These are phyloP conservation scores for Trapa incisa DNA, from an alignment of 345 rosid genomes.

Conservation along the genomic window DNA sequence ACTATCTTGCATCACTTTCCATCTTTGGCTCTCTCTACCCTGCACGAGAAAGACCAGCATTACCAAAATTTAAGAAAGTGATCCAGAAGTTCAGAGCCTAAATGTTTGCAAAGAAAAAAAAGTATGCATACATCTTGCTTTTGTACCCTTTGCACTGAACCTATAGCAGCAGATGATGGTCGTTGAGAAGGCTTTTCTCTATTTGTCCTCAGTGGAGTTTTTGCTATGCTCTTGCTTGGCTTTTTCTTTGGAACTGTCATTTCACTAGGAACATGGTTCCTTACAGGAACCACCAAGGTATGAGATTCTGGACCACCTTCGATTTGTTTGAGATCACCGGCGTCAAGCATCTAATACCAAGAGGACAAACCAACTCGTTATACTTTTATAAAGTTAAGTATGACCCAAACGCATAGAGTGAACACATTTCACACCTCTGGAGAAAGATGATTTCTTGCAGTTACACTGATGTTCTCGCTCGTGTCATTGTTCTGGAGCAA, in stretches of 20 bases:
- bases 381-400: background rate
- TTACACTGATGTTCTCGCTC: slow-evolving; percentile 1
- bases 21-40: slow-evolving; percentile 26
- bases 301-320: slow-evolving; percentile 21
- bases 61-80: slow-evolving; percentile 2
- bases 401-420: background rate
- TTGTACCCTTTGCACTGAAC: slow-evolving; percentile 13
- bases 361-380: background rate
- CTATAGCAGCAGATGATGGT: slow-evolving; percentile 18
- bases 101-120: background rate
- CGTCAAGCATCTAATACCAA: slow-evolving; percentile 13
- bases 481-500: background rate
- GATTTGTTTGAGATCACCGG: slow-evolving; percentile 11
- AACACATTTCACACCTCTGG: slow-evolving; percentile 21
- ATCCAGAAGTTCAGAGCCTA: background rate
- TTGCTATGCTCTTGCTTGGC: slow-evolving; percentile 18
- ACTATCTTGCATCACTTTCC: slow-evolving; percentile 21
- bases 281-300: slow-evolving; percentile 4
- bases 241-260: slow-evolving; percentile 10
- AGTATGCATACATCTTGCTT: slow-evolving; percentile 20
- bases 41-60: slow-evolving; percentile 14
- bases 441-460: slow-evolving; percentile 13
- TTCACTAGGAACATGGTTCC: too few species aligned
- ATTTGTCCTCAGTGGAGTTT: slow-evolving; percentile 23
- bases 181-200: slow-evolving; percentile 14